Percentiles rank a stretch among this genome's conserved stretches.
phyloP scores from a whole-genome alignment of 1,139 yeast genomes.

The Candida sojae region DNA sequence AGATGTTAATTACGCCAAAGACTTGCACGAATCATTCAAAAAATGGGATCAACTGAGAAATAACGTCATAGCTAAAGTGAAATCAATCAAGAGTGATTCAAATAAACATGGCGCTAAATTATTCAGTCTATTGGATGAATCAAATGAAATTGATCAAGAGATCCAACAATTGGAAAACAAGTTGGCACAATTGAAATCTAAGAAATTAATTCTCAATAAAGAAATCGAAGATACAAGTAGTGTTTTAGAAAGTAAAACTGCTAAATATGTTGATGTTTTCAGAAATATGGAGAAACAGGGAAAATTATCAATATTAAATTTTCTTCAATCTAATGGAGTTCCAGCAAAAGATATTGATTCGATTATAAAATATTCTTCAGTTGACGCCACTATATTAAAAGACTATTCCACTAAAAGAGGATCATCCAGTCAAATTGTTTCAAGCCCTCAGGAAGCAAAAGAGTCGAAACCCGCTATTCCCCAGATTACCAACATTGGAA shows the following conservation, averaged over 20 bases:
- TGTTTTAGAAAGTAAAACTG: constrained; percentile 53
- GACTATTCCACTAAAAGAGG: constrained; percentile 13
- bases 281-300: constrained; percentile 44
- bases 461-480: not conserved
- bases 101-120: constrained; percentile 50
- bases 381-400: constrained; percentile 31
- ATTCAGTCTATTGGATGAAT: constrained; percentile 35
- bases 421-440: constrained; percentile 1
- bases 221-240: constrained; percentile 56
- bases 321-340: constrained; percentile 26
- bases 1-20: constrained; percentile 33
- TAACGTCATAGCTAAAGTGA: constrained; percentile 35
- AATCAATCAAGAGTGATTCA: constrained; percentile 40
- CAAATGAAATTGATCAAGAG: constrained; percentile 38
- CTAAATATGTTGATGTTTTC: constrained; percentile 44
- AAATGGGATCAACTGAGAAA: constrained; percentile 47
- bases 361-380: constrained; percentile 25
- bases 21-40: constrained; percentile 35
- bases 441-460: not conserved
- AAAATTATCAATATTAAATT: constrained; percentile 28
- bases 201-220: constrained; percentile 33
- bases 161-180: constrained; percentile 43
- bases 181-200: constrained; percentile 35
- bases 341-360: constrained; percentile 20
- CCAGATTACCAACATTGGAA: constrained; percentile 20